phyloP scores from a whole-genome alignment of 1,139 yeast species.

The Pichia sp. region DNA sequence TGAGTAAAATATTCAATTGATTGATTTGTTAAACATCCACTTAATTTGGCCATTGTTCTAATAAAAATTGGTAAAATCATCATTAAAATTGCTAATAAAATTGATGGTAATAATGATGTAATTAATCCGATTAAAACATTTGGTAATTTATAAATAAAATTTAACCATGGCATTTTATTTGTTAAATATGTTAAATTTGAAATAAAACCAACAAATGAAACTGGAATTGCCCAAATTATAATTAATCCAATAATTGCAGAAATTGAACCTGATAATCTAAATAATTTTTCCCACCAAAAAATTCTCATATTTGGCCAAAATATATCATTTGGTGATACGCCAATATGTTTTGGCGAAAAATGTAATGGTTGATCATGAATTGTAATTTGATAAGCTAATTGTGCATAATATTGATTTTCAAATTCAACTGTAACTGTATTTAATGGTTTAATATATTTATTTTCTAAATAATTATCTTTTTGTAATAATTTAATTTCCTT shows the following conservation, averaged over 20 bases:
- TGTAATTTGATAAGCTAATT: conserved; percentile 58
- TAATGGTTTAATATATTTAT: conserved; percentile 38
- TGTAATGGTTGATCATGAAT: conserved; percentile 49
- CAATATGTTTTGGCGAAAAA: conserved; percentile 45
- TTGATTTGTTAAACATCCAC: conserved; percentile 69
- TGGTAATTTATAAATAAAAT: conserved; percentile 50
- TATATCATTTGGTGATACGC: conserved; percentile 57
- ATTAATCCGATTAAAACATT: conserved; percentile 44
- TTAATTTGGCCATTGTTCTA: conserved; percentile 60
- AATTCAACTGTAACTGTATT: conserved; percentile 67
- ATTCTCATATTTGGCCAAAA: conserved; percentile 67
- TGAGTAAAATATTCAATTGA: conserved; percentile 78
- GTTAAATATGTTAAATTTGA: conserved; percentile 60
- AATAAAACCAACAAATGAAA: conserved; percentile 60
- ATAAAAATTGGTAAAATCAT: conserved; percentile 76
- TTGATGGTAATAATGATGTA: conserved; percentile 55
- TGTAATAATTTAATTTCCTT: conserved; percentile 50
- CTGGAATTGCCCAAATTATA: conserved; percentile 63
- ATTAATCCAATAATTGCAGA: conserved; percentile 54
- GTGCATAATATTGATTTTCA: conserved; percentile 64
- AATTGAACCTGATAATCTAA: conserved; percentile 52
- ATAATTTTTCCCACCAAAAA: conserved; percentile 77
- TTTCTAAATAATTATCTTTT: conserved; percentile 26
- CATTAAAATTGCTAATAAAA: conserved; percentile 52
- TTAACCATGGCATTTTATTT: conserved; percentile 46